Evolutionary conservation across 116 monocot species (phyloP), one percentile per base, ranked within the genome.

Genomic region (Posidonia oceanica): DNA sequence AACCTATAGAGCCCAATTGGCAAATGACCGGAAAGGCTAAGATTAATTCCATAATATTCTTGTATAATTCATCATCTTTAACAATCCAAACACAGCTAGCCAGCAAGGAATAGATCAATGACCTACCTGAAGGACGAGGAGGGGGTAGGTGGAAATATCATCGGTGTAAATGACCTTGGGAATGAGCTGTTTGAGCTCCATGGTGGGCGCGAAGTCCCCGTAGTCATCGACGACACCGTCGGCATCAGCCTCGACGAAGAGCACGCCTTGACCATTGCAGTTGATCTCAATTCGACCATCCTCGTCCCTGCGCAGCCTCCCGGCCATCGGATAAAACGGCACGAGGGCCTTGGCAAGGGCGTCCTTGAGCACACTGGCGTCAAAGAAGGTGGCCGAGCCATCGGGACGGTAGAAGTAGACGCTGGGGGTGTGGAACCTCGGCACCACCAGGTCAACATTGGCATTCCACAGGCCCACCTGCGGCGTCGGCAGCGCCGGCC

Each of bases 171-270:
- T 87, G 4, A 97, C 90, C 18, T 16, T 44, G 3, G 97, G 97
- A 71, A 97, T 93, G 57, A 97, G 93, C 56, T 77, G 66, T 75
- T 87, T 89, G 17, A 98, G 77, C 74, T 92, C 90, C 87, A 90
- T 87, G 39, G 98, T 93, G 11, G 98, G 98, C 3, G 93, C 83
- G 54, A 98, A 98, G 74, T 98, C 98, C 1, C 93, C 98, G 64
- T 85, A 93, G 66, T 93, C 90, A 15, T 88, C 90, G 7, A 87
- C 54, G 10, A 53, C 18, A 7, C 70, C 61, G 22, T 85, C 75
- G 4, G 87, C 71, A 10, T 85, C 82, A 0, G 98, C 93, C 64
- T 85, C 87, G 0, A 89, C 89, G 61, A 96, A 91, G 51, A 89
- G 83, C 11, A 89, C 96, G 3, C 96, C 96, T 14, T 81, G 72